Base-by-base conservation (phyloP, 2,329 filamentous ascomycete genomes). In the Phialophora verrucosa region DNA sequence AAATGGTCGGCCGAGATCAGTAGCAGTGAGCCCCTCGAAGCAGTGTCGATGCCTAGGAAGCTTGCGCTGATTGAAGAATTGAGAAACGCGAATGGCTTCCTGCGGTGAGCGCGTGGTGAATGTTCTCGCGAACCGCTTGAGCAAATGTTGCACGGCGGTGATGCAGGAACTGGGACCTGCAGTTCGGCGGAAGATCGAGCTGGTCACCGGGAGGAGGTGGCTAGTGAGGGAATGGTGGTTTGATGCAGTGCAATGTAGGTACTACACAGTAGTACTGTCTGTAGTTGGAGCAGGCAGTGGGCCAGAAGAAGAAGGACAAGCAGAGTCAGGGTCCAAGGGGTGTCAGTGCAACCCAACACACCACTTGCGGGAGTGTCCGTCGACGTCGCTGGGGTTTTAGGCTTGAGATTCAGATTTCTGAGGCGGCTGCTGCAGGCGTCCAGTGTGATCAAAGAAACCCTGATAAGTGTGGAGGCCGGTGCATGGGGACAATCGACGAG, bases 61-160 rank as follows among this genome's bases (percentile, higher is more conserved):
- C 14, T 50, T 27, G 14, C 25, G 11, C 8, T 59, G 31, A 59
- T 51, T 38, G 42, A 6, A 44, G 27, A 47, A 42, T 61, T 14
- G 31, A 51, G 17, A 25, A 51, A 70, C 65, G 68, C 68, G 68
- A 60, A 66, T 59, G 57, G 65, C 68, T 61, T 68, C 68, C 65
- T 62, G 68, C 65, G 62, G 42, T 27, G 31, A 27, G 64, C 65
- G 68, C 68, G 68, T 70, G 50, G 35, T 56, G 25, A n/a, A 5
- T 58, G 61, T 53, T 20, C 42, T 59, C 17, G 44, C 14, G 38
- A 57, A 58, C 64, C 63, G 47, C 29, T 59, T 58, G 65, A 59
- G 68, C 63, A 58, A 32, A 51, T 31, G 62, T 68, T 62, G 59
- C 62, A 66, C 63, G 50, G 51, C 53, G 55, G 51, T 25, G n/a